These are phyloP conservation scores for Heliocybe sulcata DNA, from an alignment of 1,284 basidiomycete genomes.

Conservation along the genomic window DNA sequence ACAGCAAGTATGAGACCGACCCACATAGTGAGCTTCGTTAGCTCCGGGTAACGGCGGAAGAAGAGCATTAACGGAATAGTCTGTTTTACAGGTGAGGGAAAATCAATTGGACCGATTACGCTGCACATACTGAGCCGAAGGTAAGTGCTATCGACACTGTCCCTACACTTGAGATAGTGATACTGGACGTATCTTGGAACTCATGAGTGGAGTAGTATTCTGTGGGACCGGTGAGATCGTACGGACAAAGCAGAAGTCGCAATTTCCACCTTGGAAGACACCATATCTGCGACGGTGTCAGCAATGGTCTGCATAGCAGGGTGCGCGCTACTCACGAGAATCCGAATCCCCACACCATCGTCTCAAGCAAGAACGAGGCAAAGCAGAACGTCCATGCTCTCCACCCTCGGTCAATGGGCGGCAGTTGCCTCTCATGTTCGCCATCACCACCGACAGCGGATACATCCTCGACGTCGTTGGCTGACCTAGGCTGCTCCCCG, in stretches of 20 bases:
- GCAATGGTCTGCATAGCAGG: background rate
- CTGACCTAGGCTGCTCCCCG: background rate
- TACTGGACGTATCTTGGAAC: conserved; percentile 13
- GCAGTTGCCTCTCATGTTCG: conserved; percentile 1
- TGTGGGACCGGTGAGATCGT: background rate
- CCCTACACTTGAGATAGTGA: conserved; percentile 14
- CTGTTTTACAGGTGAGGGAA: conserved; percentile 4
- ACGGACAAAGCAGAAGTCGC: background rate
- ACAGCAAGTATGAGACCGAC: conserved; percentile 14
- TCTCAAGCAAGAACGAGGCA: conserved; percentile 8
- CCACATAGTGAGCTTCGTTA: conserved; percentile 16
- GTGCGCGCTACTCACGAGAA: conserved; percentile 5
- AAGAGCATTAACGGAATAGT: conserved; percentile 16
- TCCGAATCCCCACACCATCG: conserved; percentile 9
- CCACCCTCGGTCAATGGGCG: conserved; percentile 6
- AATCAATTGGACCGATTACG: too few species aligned
- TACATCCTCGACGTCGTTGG: background rate
- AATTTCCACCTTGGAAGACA: conserved; percentile 8
- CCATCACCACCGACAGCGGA: background rate
- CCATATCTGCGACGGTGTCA: conserved; percentile 3
- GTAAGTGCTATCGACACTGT: conserved; percentile 16
- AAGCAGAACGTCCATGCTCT: conserved; percentile 10
- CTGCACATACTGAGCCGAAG: conserved; percentile 12
- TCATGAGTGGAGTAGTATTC: conserved; percentile 15
- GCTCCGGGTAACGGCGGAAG: conserved; percentile 17